Percentiles rank a stretch among this genome's conserved stretches.
Conservation (phyloP, 2,329 filamentous ascomycete genomes). For the Thielaviopsis euricoi region DNA sequence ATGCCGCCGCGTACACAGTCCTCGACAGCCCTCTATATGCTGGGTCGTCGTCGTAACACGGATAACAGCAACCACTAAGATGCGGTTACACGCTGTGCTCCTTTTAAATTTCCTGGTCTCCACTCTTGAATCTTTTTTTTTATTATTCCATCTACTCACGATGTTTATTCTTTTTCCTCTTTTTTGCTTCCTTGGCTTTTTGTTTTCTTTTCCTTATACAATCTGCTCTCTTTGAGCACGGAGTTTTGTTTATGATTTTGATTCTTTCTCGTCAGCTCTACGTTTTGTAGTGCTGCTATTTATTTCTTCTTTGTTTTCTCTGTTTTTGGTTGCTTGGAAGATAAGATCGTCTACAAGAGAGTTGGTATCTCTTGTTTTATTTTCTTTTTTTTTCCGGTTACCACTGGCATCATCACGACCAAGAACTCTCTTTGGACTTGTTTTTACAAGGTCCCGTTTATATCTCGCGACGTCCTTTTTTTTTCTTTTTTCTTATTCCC, state of each 20-base stretch:
- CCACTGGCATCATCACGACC: not conserved
- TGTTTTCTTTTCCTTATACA: not conserved
- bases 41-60: conserved; percentile 6
- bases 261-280: not conserved
- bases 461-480: not conserved
- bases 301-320: too few species aligned
- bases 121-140: not conserved
- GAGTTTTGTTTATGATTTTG: not conserved
- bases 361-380: not conserved
- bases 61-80: not conserved
- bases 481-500: not conserved
- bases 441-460: not conserved
- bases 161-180: not conserved
- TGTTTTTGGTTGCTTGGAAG: too few species aligned
- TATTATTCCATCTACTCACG: not conserved
- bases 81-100: not conserved
- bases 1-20: conserved; percentile 12
- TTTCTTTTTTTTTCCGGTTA: not conserved
- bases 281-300: not conserved
- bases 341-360: too few species aligned
- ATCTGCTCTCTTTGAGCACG: not conserved
- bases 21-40: conserved; percentile 9
- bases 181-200: not conserved
- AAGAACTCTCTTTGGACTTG: not conserved
- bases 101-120: not conserved